These are phyloP conservation scores for Ustilago trichophora DNA, from an alignment of 1,284 basidiomycete species.

Conservation along the genomic window DNA sequence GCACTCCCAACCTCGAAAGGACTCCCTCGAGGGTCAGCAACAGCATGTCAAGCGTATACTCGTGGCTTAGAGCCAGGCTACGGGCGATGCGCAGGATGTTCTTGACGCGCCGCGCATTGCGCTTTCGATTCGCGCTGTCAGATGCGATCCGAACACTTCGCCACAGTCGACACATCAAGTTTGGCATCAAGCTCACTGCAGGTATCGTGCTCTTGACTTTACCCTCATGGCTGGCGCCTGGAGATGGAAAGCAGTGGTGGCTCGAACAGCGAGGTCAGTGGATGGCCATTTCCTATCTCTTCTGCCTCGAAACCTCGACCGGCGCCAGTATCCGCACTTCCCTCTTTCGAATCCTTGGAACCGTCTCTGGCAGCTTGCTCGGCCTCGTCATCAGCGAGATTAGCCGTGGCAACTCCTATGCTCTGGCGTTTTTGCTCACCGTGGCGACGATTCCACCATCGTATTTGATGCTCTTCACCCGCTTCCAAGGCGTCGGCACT, in stretches of 20 bases:
- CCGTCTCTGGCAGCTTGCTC: conserved; percentile 67
- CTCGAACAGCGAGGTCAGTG: conserved; percentile 67
- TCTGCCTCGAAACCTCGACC: conserved; percentile 69
- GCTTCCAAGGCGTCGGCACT: conserved; percentile 65
- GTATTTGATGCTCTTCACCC: conserved; percentile 66
- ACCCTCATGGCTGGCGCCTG: conserved; percentile 66
- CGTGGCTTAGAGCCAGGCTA: conserved; percentile 3
- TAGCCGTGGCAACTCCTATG: conserved; percentile 68
- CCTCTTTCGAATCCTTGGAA: conserved; percentile 68
- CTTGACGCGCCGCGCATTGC: conserved; percentile 10
- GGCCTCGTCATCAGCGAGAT: conserved; percentile 68
- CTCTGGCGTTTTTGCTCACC: conserved; percentile 67
- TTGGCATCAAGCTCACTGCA: conserved; percentile 68
- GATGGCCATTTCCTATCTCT: conserved; percentile 67
- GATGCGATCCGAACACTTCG: conserved; percentile 43
- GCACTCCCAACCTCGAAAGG: conserved; percentile 1
- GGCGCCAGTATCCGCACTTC: conserved; percentile 69
- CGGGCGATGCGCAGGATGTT: conserved; percentile 7
- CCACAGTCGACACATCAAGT: conserved; percentile 68
- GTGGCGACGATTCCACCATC: conserved; percentile 66
- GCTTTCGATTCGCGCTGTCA: conserved; percentile 37
- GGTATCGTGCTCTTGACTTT: conserved; percentile 68
- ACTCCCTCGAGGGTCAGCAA: conserved; percentile 15
- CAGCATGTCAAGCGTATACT: conserved; percentile 3
- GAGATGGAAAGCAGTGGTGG: conserved; percentile 66